Evolutionary conservation across 1,284 basidiomycete species (phyloP).

Genomic region (Trichosporon sp.): DNA sequence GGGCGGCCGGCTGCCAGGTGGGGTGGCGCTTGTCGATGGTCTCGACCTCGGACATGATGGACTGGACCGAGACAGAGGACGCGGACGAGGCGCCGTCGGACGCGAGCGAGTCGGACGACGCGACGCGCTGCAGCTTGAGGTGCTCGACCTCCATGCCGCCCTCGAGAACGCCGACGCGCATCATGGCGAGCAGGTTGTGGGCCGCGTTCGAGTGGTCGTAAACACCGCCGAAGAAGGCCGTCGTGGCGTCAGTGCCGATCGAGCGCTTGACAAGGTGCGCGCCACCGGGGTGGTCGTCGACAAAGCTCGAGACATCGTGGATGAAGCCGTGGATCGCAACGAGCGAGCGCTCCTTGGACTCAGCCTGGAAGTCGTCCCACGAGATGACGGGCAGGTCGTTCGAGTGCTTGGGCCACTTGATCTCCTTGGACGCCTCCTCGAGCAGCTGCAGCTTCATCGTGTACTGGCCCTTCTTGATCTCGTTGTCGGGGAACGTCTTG

Average conservation of each 20-base stretch:
- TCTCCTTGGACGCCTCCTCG: conserved; percentile 62
- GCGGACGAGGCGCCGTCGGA: conserved; percentile 35
- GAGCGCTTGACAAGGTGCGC: conserved; percentile 59
- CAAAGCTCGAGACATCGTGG: conserved; percentile 79
- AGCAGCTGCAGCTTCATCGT: conserved; percentile 88
- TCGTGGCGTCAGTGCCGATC: conserved; percentile 78
- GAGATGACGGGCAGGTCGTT: conserved; percentile 73
- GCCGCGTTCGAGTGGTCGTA: conserved; percentile 92
- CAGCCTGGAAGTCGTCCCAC: conserved; percentile 74
- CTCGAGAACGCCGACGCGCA: conserved; percentile 78
- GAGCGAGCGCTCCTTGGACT: conserved; percentile 68
- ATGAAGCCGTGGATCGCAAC: conserved; percentile 85
- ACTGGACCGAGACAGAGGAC: conserved; percentile 34
- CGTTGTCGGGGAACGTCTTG: conserved; percentile 90
- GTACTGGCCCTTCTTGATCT: conserved; percentile 83
- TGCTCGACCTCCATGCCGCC: conserved; percentile 68
- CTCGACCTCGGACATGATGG: conserved; percentile 28
- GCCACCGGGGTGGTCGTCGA: conserved; percentile 87
- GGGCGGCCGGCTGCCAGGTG: conserved; percentile 43
- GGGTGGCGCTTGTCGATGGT: conserved; percentile 21
- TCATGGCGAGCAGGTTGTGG: conserved; percentile 74
- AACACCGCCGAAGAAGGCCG: conserved; percentile 89
- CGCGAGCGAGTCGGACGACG: conserved; percentile 16
- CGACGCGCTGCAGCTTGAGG: conserved; percentile 34
- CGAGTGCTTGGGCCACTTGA: conserved; percentile 63